Conservation (phyloP, 2,329 filamentous ascomycete species). For the Colletotrichum eleusines region DNA sequence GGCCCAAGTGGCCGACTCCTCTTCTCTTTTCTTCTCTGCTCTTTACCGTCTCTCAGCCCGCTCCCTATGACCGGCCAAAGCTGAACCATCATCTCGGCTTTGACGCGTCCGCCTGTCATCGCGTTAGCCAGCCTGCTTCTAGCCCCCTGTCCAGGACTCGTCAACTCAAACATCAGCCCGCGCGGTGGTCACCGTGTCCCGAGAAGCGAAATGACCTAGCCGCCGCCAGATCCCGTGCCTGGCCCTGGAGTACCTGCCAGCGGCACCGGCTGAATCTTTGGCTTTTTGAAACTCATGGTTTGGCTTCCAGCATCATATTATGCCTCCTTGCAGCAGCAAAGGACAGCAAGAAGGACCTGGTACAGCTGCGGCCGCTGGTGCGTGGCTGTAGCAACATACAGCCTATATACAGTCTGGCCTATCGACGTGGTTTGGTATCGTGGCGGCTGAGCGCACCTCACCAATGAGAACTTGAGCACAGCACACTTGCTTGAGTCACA, state of each 20-base stretch:
- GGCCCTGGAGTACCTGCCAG: slow-evolving; percentile 38
- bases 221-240: slow-evolving; percentile 40
- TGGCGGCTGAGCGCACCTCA: background rate
- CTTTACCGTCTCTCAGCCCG: background rate
- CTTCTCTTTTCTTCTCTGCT: background rate
- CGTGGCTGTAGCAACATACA: background rate
- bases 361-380: background rate
- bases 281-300: background rate
- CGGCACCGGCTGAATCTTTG: slow-evolving; percentile 14
- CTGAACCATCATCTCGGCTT: slow-evolving; percentile 2
- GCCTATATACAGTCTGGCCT: background rate
- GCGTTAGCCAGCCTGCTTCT: slow-evolving; percentile 12
- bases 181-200: slow-evolving; percentile 35
- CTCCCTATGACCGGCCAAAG: slow-evolving; percentile 2
- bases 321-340: slow-evolving; percentile 16
- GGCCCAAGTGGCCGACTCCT: background rate
- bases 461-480: background rate
- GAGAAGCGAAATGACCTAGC: slow-evolving; percentile 40
- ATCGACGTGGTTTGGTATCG: no score
- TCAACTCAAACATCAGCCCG: slow-evolving; percentile 34
- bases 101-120: slow-evolving; percentile 15
- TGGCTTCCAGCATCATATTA: slow-evolving; percentile 3
- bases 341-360: slow-evolving; percentile 20
- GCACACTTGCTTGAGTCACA: no score
- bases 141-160: background rate